Base-by-base conservation (phyloP, 768 basidiomycete genomes). In the Lentinula sp. region DNA sequence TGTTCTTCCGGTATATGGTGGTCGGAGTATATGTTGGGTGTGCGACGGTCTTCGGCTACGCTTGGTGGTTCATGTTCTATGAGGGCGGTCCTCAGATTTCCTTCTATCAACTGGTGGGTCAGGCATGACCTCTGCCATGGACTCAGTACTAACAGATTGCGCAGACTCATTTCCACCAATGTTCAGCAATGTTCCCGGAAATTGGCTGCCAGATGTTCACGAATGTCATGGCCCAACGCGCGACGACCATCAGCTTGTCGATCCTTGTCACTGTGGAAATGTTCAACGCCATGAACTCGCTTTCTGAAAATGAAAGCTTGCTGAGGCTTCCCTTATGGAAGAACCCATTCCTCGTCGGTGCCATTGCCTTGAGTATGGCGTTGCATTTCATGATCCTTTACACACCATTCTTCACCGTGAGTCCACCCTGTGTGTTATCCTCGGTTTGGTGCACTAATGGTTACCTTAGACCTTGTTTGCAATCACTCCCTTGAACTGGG, bases 11-110 rank as follows among this genome's bases (percentile, higher is more conserved):
- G 55, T 99, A 98, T 75, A 77, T 98, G 80, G 82, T 98, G 58
- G 84, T 99, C 61, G 96, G 96, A 10, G 81, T 83, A 55, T 99
- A 98, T 68, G 96, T 99, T 57, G 96, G 96, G 34, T 84, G 85
- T 59, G 95, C 94, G 4, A 98, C 96, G 28, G 96, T 99, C 28
- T 93, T 90, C 66, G 96, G 95, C 52, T 99, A 99, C 69, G 96
- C 94, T 0, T 99, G 96, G 96, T 98, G 96, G 96, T 99, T 99
- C 78, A 78, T 96, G 68, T 90, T 87, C 73, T 98, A 98, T 72
- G 68, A 81, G 15, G 89, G 83, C 50, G 96, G 96, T 1, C 96
- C 96, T 4, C 93, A 95, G 69, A 98, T 99, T 68, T 81, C 91
- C 3, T 98, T 91, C 80, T 79, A 92, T 69, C 93, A 99, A 74